A percentile compares a stretch with the other conserved stretches of the same genome.
Evolutionary conservation across 2,329 filamentous ascomycete genomes (phyloP).

Genomic region (Trichoderma harzianum): DNA sequence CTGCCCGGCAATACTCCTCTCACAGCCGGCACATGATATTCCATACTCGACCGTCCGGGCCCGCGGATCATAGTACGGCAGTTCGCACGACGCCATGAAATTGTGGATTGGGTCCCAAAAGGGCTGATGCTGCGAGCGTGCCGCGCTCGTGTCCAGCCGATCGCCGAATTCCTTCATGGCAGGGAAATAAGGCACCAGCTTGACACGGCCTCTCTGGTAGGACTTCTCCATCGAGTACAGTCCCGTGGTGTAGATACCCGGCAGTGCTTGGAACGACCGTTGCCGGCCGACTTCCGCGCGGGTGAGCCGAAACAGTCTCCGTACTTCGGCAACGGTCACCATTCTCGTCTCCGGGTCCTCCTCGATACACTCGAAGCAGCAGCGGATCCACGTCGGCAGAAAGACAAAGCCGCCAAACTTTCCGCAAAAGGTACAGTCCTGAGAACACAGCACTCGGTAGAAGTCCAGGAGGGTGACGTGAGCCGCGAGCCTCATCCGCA

Average conservation of each 20-base stretch:
- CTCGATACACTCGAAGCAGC: conserved; percentile 17
- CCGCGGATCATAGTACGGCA: conserved; percentile 9
- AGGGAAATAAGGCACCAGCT: conserved; percentile 6
- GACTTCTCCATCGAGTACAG: background rate
- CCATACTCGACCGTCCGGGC: background rate
- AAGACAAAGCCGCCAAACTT: conserved; percentile 18
- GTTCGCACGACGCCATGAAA: conserved; percentile 15
- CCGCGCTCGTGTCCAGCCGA: background rate
- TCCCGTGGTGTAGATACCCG: background rate
- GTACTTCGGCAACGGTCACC: conserved; percentile 6
- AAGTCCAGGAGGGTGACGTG: conserved; percentile 14
- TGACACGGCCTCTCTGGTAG: background rate
- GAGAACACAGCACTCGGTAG: background rate
- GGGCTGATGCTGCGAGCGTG: conserved; percentile 1
- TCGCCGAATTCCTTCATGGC: conserved; percentile 11
- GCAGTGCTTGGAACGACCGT: conserved; percentile 4
- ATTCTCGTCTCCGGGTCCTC: conserved; percentile 15
- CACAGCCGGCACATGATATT: conserved; percentile 7
- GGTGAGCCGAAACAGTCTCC: conserved; percentile 11
- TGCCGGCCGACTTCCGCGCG: conserved; percentile 1
- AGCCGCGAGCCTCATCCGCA: conserved; percentile 2
- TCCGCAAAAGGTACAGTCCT: conserved; percentile 16
- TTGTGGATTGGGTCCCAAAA: conserved; percentile 10
- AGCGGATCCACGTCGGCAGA: conserved; percentile 13
- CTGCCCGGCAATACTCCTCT: background rate